Conservation (phyloP, 208 protist genomes). For the Strigomonas culicis region DNA sequence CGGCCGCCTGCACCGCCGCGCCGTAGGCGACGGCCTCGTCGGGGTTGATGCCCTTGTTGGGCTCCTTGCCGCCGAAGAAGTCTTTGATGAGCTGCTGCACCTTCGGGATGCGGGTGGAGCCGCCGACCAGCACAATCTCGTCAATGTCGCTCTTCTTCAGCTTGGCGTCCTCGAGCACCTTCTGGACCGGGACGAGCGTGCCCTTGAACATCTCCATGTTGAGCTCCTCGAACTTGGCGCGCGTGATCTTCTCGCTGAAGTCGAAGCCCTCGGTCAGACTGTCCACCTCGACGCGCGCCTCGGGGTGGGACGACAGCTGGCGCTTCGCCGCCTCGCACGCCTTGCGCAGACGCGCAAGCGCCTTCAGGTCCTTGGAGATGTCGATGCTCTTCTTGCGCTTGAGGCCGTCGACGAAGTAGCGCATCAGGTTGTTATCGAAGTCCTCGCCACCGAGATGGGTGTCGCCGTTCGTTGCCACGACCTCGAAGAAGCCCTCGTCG, state of each 20-base stretch:
- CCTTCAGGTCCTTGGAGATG: conserved; percentile 25
- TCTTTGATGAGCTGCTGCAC: conserved; percentile 85
- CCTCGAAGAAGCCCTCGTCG: conserved; percentile 97
- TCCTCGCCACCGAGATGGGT: conserved; percentile 99
- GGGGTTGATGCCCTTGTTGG: conserved; percentile 92
- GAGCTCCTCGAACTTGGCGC: conserved; percentile 98
- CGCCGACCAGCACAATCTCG: conserved; percentile 95
- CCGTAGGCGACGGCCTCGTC: conserved; percentile 99
- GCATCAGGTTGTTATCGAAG: conserved; percentile 95
- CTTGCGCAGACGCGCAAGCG: conserved; percentile 50
- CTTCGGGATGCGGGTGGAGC: conserved; percentile 97
- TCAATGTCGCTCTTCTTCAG: conserved; percentile 78
- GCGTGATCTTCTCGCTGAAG: conserved; percentile 94
- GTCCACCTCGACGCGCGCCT: conserved; percentile 95
- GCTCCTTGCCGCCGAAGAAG: conserved; percentile 66
- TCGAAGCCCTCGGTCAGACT: conserved; percentile 94
- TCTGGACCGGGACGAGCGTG: conserved; percentile 74
- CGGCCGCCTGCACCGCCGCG: conserved; percentile 98
- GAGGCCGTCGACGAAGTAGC: conserved; percentile 95
- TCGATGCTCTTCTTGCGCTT: conserved; percentile 87
- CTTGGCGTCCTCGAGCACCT: conserved; percentile 84
- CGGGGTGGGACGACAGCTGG: conserved; percentile 89
- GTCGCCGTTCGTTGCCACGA: conserved; percentile 97
- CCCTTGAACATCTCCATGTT: conserved; percentile 69
- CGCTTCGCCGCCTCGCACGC: conserved; percentile 95